Evolutionary conservation across 345 rosid genomes (phyloP).

Genomic region (Rhodamnia argentea): DNA sequence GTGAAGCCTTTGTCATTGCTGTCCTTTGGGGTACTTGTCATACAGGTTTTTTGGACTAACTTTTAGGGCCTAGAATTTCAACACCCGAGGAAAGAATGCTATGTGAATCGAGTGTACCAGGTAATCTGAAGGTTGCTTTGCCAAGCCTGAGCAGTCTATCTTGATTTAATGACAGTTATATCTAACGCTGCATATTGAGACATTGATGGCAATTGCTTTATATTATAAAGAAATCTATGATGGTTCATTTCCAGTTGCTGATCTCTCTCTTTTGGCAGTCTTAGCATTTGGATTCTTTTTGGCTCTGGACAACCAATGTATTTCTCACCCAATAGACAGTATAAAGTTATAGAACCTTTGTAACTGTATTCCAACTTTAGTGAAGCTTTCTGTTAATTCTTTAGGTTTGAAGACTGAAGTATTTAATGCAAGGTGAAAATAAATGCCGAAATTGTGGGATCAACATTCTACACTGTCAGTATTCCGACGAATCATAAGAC

Average conservation of each 20-base stretch:
- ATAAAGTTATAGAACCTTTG: not conserved
- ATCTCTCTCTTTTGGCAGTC: not conserved
- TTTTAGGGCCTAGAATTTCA: not conserved
- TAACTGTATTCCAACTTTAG: not conserved
- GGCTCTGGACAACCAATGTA: not conserved
- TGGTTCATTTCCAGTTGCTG: not conserved
- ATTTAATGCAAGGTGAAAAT: not conserved
- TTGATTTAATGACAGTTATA: not conserved
- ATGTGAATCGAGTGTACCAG: not conserved
- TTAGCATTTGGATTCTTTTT: not conserved
- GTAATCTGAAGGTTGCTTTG: not conserved
- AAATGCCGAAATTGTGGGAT: not conserved
- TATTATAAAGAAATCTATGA: not conserved
- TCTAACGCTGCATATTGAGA: not conserved
- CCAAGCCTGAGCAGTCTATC: not conserved
- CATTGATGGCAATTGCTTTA: not conserved
- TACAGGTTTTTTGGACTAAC: not conserved
- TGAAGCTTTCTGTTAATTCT: not conserved
- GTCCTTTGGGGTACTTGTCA: not conserved
- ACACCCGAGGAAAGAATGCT: not conserved
- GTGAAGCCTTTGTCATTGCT: not conserved
- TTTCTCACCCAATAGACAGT: not conserved
- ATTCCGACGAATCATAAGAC: not conserved
- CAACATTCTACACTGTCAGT: not conserved
- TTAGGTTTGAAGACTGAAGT: not conserved